Evolutionary conservation across 805 yeast species (phyloP).

Genomic region (Saccharomyces jurei): DNA sequence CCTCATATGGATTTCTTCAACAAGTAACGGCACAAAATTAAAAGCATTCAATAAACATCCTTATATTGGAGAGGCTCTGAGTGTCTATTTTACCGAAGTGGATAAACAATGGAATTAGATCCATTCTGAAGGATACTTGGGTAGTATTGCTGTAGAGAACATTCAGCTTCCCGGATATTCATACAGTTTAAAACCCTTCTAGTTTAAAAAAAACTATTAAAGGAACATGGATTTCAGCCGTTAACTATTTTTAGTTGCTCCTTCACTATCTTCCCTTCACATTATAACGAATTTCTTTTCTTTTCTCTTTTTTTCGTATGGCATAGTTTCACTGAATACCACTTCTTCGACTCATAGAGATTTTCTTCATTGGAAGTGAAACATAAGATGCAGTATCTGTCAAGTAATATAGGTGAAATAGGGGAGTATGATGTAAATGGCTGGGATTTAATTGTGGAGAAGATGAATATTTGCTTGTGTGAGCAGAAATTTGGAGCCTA

Average conservation of each 20-base stretch:
- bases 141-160: neutral
- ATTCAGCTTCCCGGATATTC: neutral
- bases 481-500: neutral
- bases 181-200: too few relatives aligned
- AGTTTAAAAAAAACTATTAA: too few relatives aligned
- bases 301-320: too few relatives aligned
- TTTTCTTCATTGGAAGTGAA: neutral
- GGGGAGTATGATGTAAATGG: neutral
- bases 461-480: neutral
- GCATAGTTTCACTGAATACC: neutral
- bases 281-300: too few relatives aligned
- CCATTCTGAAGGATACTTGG: too few relatives aligned
- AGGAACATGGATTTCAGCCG: neutral
- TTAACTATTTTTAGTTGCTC: neutral
- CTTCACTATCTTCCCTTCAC: too few relatives aligned
- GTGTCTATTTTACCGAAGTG: neutral
- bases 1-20: neutral
- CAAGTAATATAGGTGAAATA: neutral
- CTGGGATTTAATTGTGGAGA: neutral
- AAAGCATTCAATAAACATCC: neutral
- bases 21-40: neutral
- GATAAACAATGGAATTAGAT: neutral
- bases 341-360: neutral
- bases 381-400: neutral
- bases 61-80: neutral